Conservation (phyloP, 2,329 filamentous ascomycete species). For the Alternaria brassicae region DNA sequence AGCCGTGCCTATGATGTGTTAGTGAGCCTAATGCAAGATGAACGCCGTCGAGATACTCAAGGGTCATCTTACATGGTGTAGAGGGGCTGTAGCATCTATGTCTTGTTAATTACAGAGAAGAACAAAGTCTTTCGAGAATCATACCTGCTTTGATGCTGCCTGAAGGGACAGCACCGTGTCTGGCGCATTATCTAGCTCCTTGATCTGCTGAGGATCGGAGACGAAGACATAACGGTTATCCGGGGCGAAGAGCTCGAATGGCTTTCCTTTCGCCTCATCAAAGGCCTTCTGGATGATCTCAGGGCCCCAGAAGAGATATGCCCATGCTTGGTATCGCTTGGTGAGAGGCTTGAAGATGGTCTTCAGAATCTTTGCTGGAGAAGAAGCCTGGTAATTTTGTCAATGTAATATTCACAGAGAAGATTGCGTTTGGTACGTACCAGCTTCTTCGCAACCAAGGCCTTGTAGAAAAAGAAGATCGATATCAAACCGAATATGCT, state of each 20-base stretch:
- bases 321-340: conserved; percentile 20
- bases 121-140: background rate
- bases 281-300: conserved; percentile 22
- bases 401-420: background rate
- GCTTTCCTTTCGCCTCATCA: conserved; percentile 15
- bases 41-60: background rate
- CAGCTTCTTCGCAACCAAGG: conserved; percentile 15
- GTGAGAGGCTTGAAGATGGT: conserved; percentile 8
- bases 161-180: conserved; percentile 24
- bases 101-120: background rate
- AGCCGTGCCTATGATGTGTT: conserved; percentile 34
- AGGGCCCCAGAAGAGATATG: conserved; percentile 23
- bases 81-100: conserved; percentile 20
- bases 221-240: conserved; percentile 25
- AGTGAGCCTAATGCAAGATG: background rate
- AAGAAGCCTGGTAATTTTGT: conserved; percentile 5
- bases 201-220: conserved; percentile 24
- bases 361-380: conserved; percentile 2
- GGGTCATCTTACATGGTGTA: conserved; percentile 17
- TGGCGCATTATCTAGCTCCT: conserved; percentile 24
- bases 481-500: conserved; percentile 21
- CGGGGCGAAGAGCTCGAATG: conserved; percentile 23
- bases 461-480: conserved; percentile 18
- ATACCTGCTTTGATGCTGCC: conserved; percentile 25
- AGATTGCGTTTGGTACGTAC: conserved; percentile 3